Conservation (phyloP, 148 eudicot species). For the Spergularia marina region DNA sequence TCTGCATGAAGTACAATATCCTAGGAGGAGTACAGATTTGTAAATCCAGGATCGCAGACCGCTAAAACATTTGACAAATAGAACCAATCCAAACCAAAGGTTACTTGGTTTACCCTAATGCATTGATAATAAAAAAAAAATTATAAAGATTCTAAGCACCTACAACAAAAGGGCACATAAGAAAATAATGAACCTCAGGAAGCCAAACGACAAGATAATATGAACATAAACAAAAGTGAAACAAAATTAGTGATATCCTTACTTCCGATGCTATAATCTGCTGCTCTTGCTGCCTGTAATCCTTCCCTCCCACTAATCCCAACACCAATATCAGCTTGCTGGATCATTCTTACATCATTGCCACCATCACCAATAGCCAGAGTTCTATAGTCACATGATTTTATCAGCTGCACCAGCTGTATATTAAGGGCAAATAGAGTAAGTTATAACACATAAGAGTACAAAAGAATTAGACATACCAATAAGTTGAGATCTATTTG, state of each 20-base stretch:
- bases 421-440: slow-evolving; percentile 11
- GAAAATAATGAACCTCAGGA: neutral
- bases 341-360: slow-evolving; percentile 98
- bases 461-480: neutral
- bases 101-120: too few species aligned
- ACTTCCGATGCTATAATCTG: slow-evolving; percentile 99
- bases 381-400: slow-evolving; percentile 87
- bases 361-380: slow-evolving; percentile 99
- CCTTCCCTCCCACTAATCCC: slow-evolving; percentile 99
- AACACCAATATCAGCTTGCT: slow-evolving; percentile 99
- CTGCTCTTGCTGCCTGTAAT: slow-evolving; percentile 98
- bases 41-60: too few species aligned
- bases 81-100: too few species aligned
- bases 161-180: slow-evolving; percentile 5
- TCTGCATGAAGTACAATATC: too few species aligned
- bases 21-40: too few species aligned
- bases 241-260: slow-evolving; percentile 29
- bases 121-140: too few species aligned
- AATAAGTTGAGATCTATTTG: neutral
- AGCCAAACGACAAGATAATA: slow-evolving; percentile 2
- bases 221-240: slow-evolving; percentile 5
- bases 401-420: slow-evolving; percentile 91
- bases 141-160: neutral
- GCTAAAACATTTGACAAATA: too few species aligned
- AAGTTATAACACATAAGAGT: slow-evolving; percentile 1